Percentiles rank a stretch among this genome's conserved stretches.
Conservation (phyloP, 1,284 basidiomycete species). For the Ceratobasidium theobromae region DNA sequence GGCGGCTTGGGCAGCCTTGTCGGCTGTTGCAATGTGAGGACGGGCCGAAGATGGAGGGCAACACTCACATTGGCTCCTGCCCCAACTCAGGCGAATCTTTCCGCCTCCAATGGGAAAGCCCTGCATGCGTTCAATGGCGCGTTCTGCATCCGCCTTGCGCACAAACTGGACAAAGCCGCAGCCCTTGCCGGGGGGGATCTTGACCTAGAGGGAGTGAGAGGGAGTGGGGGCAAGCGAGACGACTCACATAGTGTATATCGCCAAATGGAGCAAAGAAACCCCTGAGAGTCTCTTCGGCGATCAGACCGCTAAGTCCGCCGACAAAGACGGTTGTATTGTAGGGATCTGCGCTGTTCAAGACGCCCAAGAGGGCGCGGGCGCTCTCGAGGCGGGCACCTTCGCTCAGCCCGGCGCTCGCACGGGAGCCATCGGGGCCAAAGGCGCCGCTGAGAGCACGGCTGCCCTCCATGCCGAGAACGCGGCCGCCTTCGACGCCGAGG, state of each 20-base stretch:
- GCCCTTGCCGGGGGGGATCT: conserved; percentile 92
- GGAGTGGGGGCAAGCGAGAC: conserved; percentile 30
- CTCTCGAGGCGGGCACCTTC: conserved; percentile 22
- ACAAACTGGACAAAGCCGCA: conserved; percentile 97
- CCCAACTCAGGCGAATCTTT: conserved; percentile 89
- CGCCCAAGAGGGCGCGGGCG: conserved; percentile 75
- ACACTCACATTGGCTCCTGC: conserved; percentile 81
- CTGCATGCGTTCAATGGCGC: conserved; percentile 94
- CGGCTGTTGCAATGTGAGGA: conserved; percentile 44
- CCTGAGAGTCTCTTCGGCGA: conserved; percentile 82
- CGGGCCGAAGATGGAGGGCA: conserved; percentile 15
- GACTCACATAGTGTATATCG: conserved; percentile 82
- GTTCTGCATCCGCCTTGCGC: conserved; percentile 85
- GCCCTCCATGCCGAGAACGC: neutral
- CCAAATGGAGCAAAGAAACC: conserved; percentile 89
- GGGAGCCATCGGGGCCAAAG: neutral
- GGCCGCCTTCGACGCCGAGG: conserved; percentile 13
- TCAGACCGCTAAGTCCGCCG: conserved; percentile 80
- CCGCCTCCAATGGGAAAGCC: conserved; percentile 91
- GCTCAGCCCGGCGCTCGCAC: neutral
- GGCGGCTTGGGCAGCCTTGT: conserved; percentile 84
- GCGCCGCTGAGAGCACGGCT: neutral
- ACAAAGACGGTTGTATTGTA: conserved; percentile 94
- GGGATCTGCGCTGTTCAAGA: conserved; percentile 80
- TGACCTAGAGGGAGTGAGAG: conserved; percentile 58